Evolutionary conservation across 805 yeast species (phyloP).

Genomic region (Monosporozyma unispora): DNA sequence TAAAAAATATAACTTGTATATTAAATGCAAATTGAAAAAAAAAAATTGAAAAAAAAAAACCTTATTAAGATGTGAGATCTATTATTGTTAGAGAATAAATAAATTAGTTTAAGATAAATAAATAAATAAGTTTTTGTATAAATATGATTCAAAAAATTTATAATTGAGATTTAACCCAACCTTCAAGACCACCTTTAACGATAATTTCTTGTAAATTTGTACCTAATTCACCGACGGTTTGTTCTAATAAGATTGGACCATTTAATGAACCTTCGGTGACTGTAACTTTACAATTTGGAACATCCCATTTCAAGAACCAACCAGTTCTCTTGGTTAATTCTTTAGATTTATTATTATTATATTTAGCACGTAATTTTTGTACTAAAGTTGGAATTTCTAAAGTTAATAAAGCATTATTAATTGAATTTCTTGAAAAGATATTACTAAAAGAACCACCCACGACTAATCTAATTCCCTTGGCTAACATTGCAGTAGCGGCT

Average conservation of each 20-base stretch:
- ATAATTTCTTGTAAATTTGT: constrained; percentile 93
- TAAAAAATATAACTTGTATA: no score
- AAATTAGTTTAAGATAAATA: no score
- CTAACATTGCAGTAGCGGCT: constrained; percentile 96
- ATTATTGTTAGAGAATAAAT: no score
- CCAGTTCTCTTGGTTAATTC: constrained; percentile 94
- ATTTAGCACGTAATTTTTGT: constrained; percentile 62
- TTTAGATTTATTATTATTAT: constrained; percentile 37
- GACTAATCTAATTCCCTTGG: constrained; percentile 84
- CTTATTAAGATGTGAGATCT: no score
- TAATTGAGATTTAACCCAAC: constrained; percentile 85
- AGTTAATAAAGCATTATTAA: constrained; percentile 90
- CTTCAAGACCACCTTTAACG: constrained; percentile 94
- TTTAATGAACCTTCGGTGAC: constrained; percentile 53
- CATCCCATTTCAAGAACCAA: constrained; percentile 89
- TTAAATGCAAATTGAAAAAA: no score
- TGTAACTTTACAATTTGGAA: constrained; percentile 68
- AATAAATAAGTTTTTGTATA: no score
- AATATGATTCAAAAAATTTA: no score
- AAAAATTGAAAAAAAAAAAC: no score
- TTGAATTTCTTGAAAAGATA: constrained; percentile 90
- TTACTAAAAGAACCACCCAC: constrained; percentile 97
- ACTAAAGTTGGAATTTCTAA: constrained; percentile 88
- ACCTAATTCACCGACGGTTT: constrained; percentile 93
- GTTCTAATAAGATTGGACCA: constrained; percentile 54